phyloP scores from a whole-genome alignment of 768 basidiomycete species.

The Neoboletus brunneissimus region DNA sequence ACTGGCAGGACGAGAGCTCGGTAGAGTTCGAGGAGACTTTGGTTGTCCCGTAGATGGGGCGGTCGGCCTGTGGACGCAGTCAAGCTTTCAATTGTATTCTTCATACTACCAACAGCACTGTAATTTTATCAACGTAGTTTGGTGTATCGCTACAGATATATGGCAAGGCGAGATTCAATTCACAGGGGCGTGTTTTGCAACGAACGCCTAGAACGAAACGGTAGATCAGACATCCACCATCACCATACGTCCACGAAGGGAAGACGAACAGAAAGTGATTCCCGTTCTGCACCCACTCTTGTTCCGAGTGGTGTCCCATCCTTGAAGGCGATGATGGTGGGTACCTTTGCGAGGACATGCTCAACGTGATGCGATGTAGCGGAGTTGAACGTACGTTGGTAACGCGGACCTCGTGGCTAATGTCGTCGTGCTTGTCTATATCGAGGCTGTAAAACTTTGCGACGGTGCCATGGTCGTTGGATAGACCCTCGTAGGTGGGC shows the following conservation, averaged over 20 bases:
- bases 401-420: slow-evolving; percentile 4
- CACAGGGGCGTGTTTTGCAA: slow-evolving; percentile 1
- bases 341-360: neutral
- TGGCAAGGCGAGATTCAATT: neutral
- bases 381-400: neutral
- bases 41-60: slow-evolving; percentile 52
- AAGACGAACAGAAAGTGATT: neutral
- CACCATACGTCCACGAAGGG: no score
- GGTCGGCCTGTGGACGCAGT: neutral
- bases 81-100: neutral
- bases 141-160: neutral
- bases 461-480: neutral
- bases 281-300: neutral
- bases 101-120: neutral
- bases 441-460: slow-evolving; percentile 6
- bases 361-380: neutral
- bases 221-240: neutral
- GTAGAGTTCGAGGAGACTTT: slow-evolving; percentile 57
- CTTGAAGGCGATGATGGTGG: slow-evolving; percentile 1
- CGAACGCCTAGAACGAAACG: neutral
- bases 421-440: slow-evolving; percentile 37
- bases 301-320: neutral
- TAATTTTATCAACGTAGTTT: neutral
- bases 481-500: slow-evolving; percentile 1
- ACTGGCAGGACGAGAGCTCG: slow-evolving; percentile 21